Conservation (phyloP, 2,329 filamentous ascomycete genomes). For the Phaeosphaeria sp. region DNA sequence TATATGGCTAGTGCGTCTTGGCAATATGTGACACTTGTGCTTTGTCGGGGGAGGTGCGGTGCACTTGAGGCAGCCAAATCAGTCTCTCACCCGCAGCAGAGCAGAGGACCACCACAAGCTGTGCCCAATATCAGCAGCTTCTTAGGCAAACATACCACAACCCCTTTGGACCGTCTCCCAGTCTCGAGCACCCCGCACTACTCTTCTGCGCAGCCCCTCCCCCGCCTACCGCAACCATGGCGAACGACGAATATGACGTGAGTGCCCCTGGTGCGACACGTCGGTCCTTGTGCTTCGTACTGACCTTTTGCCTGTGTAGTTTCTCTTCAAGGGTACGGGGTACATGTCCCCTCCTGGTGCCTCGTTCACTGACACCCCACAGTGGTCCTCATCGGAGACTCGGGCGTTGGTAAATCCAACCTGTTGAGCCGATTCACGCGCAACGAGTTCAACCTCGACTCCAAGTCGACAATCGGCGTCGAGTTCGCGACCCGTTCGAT, state of each 20-base stretch:
- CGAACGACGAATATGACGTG: conserved; percentile 99
- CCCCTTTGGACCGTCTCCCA: conserved; percentile 8
- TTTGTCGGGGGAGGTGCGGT: conserved; percentile 9
- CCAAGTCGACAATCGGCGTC: conserved; percentile 99
- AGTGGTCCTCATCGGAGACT: conserved; percentile 99
- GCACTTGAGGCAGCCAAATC: conserved; percentile 8
- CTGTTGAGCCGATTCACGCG: conserved; percentile 98
- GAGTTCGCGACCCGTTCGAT: conserved; percentile 99
- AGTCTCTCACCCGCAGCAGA: conserved; percentile 2
- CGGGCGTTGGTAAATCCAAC: conserved; percentile 99
- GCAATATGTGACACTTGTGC: conserved; percentile 5
- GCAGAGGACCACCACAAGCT: conserved; percentile 2
- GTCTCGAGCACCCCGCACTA: conserved; percentile 11
- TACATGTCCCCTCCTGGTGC: conserved; percentile 21
- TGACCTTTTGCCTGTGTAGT: conserved; percentile 63
- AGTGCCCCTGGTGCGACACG: conserved; percentile 51
- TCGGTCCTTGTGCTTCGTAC: conserved; percentile 24
- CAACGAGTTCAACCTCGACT: conserved; percentile 99
- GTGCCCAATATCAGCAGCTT: conserved; percentile 4
- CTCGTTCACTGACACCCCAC: conserved; percentile 41
- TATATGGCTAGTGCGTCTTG: conserved; percentile 2
- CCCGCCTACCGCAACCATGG: conserved; percentile 67
- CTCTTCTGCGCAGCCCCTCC: conserved; percentile 22
- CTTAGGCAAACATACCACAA: conserved; percentile 11
- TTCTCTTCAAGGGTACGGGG: conserved; percentile 93